Percentiles rank a stretch among this genome's conserved stretches.
phyloP scores from a whole-genome alignment of 768 basidiomycete genomes.

The Termitomyces sp. region DNA sequence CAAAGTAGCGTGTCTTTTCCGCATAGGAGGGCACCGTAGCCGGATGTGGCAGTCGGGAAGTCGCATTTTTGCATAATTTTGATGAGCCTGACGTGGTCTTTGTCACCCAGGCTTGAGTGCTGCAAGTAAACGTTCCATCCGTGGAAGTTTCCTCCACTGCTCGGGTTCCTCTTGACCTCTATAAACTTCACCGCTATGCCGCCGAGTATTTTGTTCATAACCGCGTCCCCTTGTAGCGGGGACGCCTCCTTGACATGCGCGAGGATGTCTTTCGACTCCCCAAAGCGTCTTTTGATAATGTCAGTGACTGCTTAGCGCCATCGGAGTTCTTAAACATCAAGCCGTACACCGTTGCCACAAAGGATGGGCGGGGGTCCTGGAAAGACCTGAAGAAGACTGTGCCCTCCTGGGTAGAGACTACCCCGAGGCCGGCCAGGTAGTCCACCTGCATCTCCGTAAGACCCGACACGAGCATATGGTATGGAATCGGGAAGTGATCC shows the following conservation, averaged over 20 bases:
- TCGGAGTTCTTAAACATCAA: neutral
- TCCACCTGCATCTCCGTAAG: neutral
- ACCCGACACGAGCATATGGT: neutral
- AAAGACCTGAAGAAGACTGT: neutral
- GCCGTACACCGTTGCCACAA: neutral
- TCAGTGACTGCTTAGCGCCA: neutral
- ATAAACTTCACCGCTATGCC: neutral
- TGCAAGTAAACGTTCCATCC: neutral
- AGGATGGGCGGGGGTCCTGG: neutral
- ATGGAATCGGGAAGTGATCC: neutral
- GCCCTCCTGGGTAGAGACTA: neutral
- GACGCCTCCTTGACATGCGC: neutral
- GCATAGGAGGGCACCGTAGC: neutral
- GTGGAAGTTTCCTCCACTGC: neutral
- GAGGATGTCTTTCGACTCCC: neutral
- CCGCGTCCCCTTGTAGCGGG: neutral
- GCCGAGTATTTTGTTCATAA: neutral
- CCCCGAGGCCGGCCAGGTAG: neutral
- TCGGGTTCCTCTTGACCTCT: neutral
- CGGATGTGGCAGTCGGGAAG: neutral
- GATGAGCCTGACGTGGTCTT: neutral
- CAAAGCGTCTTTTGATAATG: neutral
- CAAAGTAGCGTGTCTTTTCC: neutral
- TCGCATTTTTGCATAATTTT: neutral
- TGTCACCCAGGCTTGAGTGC: neutral